Conservation (phyloP, 768 basidiomycete genomes). For the Lactarius quietus region DNA sequence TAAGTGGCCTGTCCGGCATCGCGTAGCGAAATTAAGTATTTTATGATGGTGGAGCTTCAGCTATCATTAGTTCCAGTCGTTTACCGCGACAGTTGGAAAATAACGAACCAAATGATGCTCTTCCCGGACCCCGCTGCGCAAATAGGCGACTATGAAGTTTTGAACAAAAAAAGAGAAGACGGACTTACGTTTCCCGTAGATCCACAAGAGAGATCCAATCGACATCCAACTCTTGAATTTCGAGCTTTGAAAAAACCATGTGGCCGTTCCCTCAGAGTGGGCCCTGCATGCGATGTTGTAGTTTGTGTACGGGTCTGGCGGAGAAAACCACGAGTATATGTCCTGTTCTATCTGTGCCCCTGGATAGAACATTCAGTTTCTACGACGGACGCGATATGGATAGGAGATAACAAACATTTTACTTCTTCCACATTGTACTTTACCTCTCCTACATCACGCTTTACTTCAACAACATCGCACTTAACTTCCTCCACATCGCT, state of each 20-base stretch:
- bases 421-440: neutral
- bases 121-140: neutral
- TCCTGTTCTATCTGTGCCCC: too few relatives aligned
- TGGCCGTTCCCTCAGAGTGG: too few relatives aligned
- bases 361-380: too few relatives aligned
- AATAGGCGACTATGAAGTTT: neutral
- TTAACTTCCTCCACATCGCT: too few relatives aligned
- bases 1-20: neutral
- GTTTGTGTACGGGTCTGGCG: too few relatives aligned
- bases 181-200: neutral
- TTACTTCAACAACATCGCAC: too few relatives aligned
- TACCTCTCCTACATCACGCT: neutral
- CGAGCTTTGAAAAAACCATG: neutral
- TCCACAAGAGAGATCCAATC: neutral
- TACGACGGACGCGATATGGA: too few relatives aligned
- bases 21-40: neutral
- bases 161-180: neutral
- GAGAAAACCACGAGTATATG: too few relatives aligned
- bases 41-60: neutral
- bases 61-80: neutral
- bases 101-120: neutral
- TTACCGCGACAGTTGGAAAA: neutral
- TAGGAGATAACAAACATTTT: too few relatives aligned
- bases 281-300: too few relatives aligned
- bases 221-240: neutral